phyloP scores from a whole-genome alignment of 2,329 filamentous ascomycete genomes.

The Trichoderma afroharzianum region DNA sequence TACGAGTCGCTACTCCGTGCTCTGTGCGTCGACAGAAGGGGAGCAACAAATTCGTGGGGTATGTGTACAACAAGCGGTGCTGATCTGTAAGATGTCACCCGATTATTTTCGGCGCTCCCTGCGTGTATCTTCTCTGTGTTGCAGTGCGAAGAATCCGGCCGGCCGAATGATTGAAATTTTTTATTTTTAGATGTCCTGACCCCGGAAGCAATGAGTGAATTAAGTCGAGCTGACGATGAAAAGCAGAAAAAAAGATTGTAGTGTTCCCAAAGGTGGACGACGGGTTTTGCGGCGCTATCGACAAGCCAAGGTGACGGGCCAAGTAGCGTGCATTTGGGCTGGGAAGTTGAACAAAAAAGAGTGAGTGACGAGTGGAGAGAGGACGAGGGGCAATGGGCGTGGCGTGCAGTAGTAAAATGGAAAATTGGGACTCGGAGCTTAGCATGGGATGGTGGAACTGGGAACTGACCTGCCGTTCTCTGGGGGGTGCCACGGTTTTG shows the following conservation, averaged over 20 bases:
- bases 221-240: constrained; percentile 4
- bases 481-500: constrained; percentile 14
- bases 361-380: constrained; percentile 15
- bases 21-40: background rate
- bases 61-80: constrained; percentile 13
- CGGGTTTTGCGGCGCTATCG: constrained; percentile 17
- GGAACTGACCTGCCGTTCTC: constrained; percentile 15
- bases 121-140: constrained; percentile 1
- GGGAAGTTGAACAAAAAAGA: constrained; percentile 12
- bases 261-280: constrained; percentile 7
- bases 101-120: constrained; percentile 7
- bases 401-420: constrained; percentile 19
- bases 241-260: constrained; percentile 11
- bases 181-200: constrained; percentile 12
- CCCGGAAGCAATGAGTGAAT: constrained; percentile 13
- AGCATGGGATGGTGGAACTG: constrained; percentile 13
- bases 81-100: constrained; percentile 17
- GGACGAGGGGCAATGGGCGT: constrained; percentile 13
- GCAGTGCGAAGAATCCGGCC: constrained; percentile 15
- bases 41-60: constrained; percentile 10
- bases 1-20: background rate
- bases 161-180: constrained; percentile 10
- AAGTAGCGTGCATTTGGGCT: constrained; percentile 18
- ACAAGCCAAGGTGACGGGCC: constrained; percentile 19
- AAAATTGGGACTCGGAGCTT: constrained; percentile 16